Percentiles rank a stretch among this genome's conserved stretches.
Conservation (phyloP, 2,329 filamentous ascomycete genomes). For the Cladosporium sp. region DNA sequence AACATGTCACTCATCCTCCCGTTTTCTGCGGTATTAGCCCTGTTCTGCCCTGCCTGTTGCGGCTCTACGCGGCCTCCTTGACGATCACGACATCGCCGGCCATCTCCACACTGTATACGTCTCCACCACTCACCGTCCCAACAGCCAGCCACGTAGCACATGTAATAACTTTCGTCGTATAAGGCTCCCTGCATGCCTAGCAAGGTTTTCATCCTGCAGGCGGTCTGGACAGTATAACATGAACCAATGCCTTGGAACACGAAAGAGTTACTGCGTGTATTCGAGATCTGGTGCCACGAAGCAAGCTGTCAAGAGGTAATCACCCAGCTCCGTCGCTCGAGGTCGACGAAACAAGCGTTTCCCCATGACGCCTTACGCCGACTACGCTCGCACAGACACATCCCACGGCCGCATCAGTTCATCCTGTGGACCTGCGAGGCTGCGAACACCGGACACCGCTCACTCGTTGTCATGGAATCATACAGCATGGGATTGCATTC, state of each 20-base stretch:
- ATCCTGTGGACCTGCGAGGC: not conserved
- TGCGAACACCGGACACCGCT: not conserved
- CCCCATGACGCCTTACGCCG: slow-evolving; percentile 1
- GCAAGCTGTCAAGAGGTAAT: not conserved
- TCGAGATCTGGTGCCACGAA: not conserved
- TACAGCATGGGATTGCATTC: not conserved
- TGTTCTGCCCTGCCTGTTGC: not conserved
- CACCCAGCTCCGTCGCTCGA: not conserved
- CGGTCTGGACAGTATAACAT: not conserved
- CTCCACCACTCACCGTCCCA: slow-evolving; percentile 2
- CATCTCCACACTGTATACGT: not conserved
- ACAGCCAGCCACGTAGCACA: slow-evolving; percentile 11
- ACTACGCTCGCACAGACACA: slow-evolving; percentile 10
- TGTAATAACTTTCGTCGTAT: slow-evolving; percentile 4
- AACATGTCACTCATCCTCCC: not conserved
- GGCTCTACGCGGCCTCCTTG: slow-evolving; percentile 3
- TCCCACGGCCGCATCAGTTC: not conserved
- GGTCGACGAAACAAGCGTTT: slow-evolving; percentile 1
- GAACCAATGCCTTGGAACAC: not conserved
- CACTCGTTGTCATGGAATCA: slow-evolving; percentile 1
- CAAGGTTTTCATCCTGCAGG: not conserved
- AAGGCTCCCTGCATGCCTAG: not conserved
- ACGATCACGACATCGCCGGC: slow-evolving; percentile 9
- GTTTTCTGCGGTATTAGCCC: not conserved
- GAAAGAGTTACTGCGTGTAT: not conserved